phyloP scores from a whole-genome alignment of 2,329 filamentous ascomycete species.

The Colletotrichum aenigma region DNA sequence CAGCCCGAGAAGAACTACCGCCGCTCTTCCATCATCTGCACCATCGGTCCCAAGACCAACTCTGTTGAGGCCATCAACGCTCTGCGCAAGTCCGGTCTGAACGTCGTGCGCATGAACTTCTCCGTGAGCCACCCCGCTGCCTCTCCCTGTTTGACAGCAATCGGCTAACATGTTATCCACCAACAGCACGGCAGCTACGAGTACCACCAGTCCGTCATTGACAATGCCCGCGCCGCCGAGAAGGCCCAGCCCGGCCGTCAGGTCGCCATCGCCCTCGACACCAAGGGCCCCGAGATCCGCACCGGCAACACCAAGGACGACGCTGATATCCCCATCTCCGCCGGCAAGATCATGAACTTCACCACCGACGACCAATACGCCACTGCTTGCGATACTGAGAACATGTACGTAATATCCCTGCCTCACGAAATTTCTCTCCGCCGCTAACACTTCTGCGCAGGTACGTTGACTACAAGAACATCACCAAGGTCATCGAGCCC shows the following conservation, averaged over 20 bases:
- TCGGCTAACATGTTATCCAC: background rate
- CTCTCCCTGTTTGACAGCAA: background rate
- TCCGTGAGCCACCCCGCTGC: constrained; percentile 46
- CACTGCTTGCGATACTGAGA: constrained; percentile 81
- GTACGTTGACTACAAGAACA: constrained; percentile 99
- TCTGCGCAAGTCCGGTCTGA: constrained; percentile 88
- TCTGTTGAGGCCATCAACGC: constrained; percentile 95
- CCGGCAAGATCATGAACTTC: constrained; percentile 88
- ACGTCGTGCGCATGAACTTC: constrained; percentile 99
- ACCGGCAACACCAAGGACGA: constrained; percentile 77
- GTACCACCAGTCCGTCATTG: constrained; percentile 98
- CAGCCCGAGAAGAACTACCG: constrained; percentile 88
- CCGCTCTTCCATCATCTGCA: constrained; percentile 97
- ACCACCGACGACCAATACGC: constrained; percentile 96
- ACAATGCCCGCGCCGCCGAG: constrained; percentile 91
- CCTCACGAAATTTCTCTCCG: background rate
- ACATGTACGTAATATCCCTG: constrained; percentile 72
- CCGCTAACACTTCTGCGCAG: constrained; percentile 42
- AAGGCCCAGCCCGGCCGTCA: constrained; percentile 78
- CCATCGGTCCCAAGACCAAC: constrained; percentile 99
- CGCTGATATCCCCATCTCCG: constrained; percentile 85
- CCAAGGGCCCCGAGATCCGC: constrained; percentile 67
- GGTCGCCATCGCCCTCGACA: constrained; percentile 90
- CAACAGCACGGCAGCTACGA: constrained; percentile 79
- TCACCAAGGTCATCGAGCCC: constrained; percentile 93